These are phyloP conservation scores for Ogataea nonfermentans DNA, from an alignment of 805 yeast species.

Conservation along the genomic window DNA sequence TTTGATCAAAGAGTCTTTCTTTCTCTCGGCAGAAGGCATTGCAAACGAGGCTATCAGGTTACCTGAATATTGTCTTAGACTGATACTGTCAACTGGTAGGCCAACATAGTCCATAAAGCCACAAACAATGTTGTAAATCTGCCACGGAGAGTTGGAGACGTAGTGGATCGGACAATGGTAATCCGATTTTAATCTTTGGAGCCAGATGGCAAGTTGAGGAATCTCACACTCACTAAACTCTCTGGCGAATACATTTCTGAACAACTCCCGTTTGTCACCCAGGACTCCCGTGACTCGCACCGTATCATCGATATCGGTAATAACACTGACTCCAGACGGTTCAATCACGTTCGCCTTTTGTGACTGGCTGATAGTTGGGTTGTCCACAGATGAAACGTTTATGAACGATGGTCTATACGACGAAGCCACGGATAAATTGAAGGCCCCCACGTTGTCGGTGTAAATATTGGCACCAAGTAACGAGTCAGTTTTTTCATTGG, in stretches of 20 bases:
- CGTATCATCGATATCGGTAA: conserved; percentile 94
- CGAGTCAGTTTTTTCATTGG: conserved; percentile 39
- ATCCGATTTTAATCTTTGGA: conserved; percentile 43
- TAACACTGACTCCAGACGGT: conserved; percentile 60
- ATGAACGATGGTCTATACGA: conserved; percentile 60
- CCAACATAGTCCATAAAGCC: conserved; percentile 54
- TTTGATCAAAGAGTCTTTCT: conserved; percentile 59
- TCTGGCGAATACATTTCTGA: conserved; percentile 72
- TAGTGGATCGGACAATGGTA: conserved; percentile 66
- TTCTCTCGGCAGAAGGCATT: conserved; percentile 85
- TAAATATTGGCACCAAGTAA: conserved; percentile 33
- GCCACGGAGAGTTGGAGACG: conserved; percentile 96
- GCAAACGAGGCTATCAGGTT: conserved; percentile 75
- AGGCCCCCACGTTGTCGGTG: conserved; percentile 70
- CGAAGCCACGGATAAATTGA: conserved; percentile 51
- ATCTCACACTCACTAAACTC: conserved; percentile 67
- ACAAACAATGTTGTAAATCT: conserved; percentile 60
- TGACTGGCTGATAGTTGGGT: conserved; percentile 47
- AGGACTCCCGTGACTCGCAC: conserved; percentile 86
- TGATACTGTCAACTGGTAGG: conserved; percentile 80
- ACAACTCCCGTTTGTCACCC: conserved; percentile 80
- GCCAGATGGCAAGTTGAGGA: conserved; percentile 76
- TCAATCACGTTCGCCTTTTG: conserved; percentile 43
- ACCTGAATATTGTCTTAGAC: conserved; percentile 85
- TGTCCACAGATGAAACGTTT: conserved; percentile 46